Evolutionary conservation across 2,329 filamentous ascomycete genomes (phyloP).

Genomic region (Epichloe sp.): DNA sequence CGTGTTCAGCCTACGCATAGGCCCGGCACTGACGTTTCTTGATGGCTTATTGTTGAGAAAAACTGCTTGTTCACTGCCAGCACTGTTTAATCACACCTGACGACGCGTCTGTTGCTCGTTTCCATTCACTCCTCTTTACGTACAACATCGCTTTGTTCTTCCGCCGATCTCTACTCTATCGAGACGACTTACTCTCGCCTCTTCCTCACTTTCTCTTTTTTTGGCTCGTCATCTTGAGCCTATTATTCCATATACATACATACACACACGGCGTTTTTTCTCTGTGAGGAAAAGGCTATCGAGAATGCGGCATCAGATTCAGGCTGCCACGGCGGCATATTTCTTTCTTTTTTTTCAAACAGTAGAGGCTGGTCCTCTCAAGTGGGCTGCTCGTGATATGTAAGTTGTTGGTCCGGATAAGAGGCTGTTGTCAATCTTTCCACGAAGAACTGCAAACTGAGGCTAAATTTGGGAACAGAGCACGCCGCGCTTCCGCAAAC

Average conservation of each 20-base stretch:
- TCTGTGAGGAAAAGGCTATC: background rate
- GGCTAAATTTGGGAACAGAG: slow-evolving; percentile 10
- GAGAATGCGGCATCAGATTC: slow-evolving; percentile 4
- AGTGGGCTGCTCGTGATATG: slow-evolving; percentile 19
- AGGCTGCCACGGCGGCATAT: slow-evolving; percentile 12
- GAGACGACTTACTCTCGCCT: background rate
- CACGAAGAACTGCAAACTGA: background rate
- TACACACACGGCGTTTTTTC: background rate
- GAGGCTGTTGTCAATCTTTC: background rate
- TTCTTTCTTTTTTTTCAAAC: slow-evolving; percentile 17
- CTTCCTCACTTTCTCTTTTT: background rate
- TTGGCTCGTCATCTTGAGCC: background rate
- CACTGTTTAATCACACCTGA: background rate
- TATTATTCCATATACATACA: background rate
- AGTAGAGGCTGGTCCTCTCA: slow-evolving; percentile 23
- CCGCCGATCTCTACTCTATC: background rate
- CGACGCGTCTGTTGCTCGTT: background rate
- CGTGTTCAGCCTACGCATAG: background rate
- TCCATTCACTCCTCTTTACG: background rate
- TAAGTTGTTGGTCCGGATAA: slow-evolving; percentile 9
- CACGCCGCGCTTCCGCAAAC: slow-evolving; percentile 8
- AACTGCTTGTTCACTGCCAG: background rate
- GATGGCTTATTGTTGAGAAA: background rate
- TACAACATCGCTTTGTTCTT: background rate
- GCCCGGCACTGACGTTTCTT: background rate